These are phyloP conservation scores for Pseudonitzschia delicatissima DNA, from an alignment of 108 stramenopile species.

Conservation along the genomic window DNA sequence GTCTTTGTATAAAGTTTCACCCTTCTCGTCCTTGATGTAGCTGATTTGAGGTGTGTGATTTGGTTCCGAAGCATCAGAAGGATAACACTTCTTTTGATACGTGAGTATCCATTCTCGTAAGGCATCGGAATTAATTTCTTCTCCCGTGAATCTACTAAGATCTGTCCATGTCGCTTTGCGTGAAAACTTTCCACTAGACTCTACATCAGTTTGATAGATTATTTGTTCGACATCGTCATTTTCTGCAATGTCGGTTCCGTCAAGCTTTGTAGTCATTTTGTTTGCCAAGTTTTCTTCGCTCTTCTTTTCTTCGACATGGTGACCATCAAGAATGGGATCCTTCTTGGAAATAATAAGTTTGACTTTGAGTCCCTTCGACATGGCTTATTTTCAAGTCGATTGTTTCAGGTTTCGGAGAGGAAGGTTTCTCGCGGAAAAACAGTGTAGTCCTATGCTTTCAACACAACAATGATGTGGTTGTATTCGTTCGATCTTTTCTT, in stretches of 20 bases:
- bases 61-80: conserved; percentile 8
- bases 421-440: too few species aligned
- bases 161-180: conserved; percentile 26
- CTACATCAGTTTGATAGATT: conserved; percentile 13
- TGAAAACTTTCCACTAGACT: conserved; percentile 22
- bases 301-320: not conserved
- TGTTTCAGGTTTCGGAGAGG: not conserved
- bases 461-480: too few species aligned
- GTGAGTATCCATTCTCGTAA: conserved; percentile 22
- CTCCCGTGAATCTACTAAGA: conserved; percentile 17
- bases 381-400: not conserved
- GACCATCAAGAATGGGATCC: not conserved
- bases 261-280: not conserved
- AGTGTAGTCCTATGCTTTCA: too few species aligned
- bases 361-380: not conserved
- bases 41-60: conserved; percentile 14
- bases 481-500: too few species aligned
- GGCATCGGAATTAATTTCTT: conserved; percentile 16
- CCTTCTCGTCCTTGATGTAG: conserved; percentile 30
- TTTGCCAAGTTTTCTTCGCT: not conserved
- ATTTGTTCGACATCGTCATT: not conserved
- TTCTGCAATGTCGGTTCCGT: not conserved
- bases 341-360: conserved; percentile 7
- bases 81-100: conserved; percentile 14
- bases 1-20: conserved; percentile 12